Base-by-base conservation (phyloP, 2,329 filamentous ascomycete species). In the Metarhizium anisopliae region DNA sequence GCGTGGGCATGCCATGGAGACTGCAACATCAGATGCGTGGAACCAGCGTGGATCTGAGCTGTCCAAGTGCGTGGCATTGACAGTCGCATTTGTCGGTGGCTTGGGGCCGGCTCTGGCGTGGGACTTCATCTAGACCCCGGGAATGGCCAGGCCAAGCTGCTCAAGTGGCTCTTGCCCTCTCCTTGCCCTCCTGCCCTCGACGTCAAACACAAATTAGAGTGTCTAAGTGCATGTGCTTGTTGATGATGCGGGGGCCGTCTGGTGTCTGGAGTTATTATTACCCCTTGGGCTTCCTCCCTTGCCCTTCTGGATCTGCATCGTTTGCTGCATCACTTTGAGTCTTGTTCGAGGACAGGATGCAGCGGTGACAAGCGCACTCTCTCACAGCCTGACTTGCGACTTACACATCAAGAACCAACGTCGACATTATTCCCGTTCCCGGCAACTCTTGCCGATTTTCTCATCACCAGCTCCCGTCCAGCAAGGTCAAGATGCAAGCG, bases 401-500 rank as follows among this genome's bases (percentile, higher is more conserved):
- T 52, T 29, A 18, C 36, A 42, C 43, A 20, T 8, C 43, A 36
- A 53, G 16, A 36, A 38, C 18, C 30, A 32, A 14, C 29, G 25
- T 42, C 50, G n/a, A 40, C 18, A 6, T 42, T 20, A 6, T n/a
- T 25, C 25, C 25, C 25, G 25, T 25, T 25, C 25, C 25, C 25
- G 4, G 25, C 25, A 25, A 25, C 25, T 25, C 25, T 25, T 25
- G 25, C 25, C 25, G 25, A 25, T 25, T 4, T 25, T 52, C 40
- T 43, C 51, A 52, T 30, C 35, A 30, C 36, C n/a, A 43, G 16
- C n/a, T 25, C 13, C 30, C 35, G 18, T 13, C 45, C 10, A 43
- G 29, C 6, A 29, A 35, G 47, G 51, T 58, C 56, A 30, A 51
- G 40, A 64, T 66, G 64, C 58, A 69, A 55, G 55, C 61, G 14